These are phyloP conservation scores for Scopulariopsis brevicaulis DNA, from an alignment of 2,329 filamentous ascomycete genomes.

Conservation along the genomic window DNA sequence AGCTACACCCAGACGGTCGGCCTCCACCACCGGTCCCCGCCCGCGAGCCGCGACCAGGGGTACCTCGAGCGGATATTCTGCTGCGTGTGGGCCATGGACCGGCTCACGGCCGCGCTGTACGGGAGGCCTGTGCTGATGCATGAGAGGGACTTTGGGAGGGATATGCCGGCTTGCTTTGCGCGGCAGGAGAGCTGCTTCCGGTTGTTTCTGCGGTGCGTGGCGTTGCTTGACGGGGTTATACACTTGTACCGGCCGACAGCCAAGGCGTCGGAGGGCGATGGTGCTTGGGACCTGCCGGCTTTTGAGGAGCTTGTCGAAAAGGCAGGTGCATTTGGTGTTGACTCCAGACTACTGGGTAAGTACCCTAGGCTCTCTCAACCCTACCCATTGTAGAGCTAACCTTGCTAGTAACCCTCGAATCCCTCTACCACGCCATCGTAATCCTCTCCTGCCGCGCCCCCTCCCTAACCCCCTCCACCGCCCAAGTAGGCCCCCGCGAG, in stretches of 20 bases:
- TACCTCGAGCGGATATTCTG: slow-evolving; percentile 3
- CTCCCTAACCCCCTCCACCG: not conserved
- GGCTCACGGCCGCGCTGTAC: not conserved
- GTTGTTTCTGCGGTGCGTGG: slow-evolving; percentile 1
- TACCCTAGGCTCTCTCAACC: not conserved
- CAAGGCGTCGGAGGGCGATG: not conserved
- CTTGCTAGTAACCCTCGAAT: slow-evolving; percentile 2
- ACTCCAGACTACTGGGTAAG: slow-evolving; percentile 1
- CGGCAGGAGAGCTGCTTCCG: slow-evolving; percentile 1
- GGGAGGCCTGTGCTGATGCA: slow-evolving; percentile 4
- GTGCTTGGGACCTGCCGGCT: not conserved
- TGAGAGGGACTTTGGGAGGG: slow-evolving; percentile 2
- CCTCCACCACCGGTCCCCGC: not conserved
- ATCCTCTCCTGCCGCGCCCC: slow-evolving; percentile 1
- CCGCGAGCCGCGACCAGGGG: not conserved
- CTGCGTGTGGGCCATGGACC: slow-evolving; percentile 3
- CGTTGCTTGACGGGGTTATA: not conserved
- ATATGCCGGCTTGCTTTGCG: not conserved
- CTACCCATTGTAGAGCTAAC: not conserved
- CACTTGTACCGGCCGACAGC: not conserved
- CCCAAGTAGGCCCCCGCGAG: not conserved
- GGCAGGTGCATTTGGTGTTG: not conserved
- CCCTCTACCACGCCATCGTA: slow-evolving; percentile 1
- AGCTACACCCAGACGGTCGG: slow-evolving; percentile 3
- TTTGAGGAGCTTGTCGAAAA: slow-evolving; percentile 3